Conservation (phyloP, 2,329 filamentous ascomycete genomes). For the Tolypocladium endophyticum region DNA sequence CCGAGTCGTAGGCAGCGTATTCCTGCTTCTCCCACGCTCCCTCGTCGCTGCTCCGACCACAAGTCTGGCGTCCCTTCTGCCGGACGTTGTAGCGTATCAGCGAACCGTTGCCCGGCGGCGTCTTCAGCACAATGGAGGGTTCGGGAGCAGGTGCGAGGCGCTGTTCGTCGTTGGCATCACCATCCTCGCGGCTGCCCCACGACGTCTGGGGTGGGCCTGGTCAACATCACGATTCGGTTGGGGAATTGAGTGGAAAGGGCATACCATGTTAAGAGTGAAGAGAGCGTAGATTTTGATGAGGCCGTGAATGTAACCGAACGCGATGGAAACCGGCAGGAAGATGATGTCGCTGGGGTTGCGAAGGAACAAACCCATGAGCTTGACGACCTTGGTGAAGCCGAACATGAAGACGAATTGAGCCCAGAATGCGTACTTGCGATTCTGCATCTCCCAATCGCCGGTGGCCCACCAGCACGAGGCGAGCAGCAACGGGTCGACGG, state of each 20-base stretch:
- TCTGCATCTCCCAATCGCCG: slow-evolving; percentile 41
- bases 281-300: slow-evolving; percentile 85
- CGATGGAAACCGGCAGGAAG: slow-evolving; percentile 72
- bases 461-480: slow-evolving; percentile 61
- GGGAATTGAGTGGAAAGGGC: slow-evolving; percentile 19
- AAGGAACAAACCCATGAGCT: slow-evolving; percentile 77
- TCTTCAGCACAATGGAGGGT: slow-evolving; percentile 29
- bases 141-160: slow-evolving; percentile 47
- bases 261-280: slow-evolving; percentile 72
- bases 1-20: slow-evolving; percentile 23
- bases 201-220: slow-evolving; percentile 54
- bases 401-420: slow-evolving; percentile 66
- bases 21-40: slow-evolving; percentile 20
- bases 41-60: slow-evolving; percentile 9
- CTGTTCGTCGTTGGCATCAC: slow-evolving; percentile 70
- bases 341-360: slow-evolving; percentile 73
- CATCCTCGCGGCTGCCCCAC: slow-evolving; percentile 89
- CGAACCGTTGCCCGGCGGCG: slow-evolving; percentile 30
- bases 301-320: slow-evolving; percentile 90
- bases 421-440: slow-evolving; percentile 46
- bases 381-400: slow-evolving; percentile 77
- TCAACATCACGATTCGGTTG: not conserved
- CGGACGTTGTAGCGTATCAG: slow-evolving; percentile 36
- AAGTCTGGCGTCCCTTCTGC: slow-evolving; percentile 25
- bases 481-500: slow-evolving; percentile 65